Evolutionary conservation across 192 early-diverging fungal genomes (phyloP).

Genomic region (Bifiguratus adelaidae): DNA sequence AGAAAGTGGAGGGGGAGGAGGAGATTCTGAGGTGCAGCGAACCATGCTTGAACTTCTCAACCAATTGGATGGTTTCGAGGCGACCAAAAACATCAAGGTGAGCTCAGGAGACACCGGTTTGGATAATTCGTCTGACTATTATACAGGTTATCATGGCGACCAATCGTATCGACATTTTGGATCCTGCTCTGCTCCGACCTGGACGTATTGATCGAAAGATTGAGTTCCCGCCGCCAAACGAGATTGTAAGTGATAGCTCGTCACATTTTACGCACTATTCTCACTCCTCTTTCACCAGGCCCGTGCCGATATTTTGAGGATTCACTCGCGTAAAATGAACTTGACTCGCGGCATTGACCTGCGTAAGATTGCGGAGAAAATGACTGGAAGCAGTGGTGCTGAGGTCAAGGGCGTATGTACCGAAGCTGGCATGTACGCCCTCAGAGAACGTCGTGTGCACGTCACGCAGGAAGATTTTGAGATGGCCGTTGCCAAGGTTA

Average conservation of each 20-base stretch:
- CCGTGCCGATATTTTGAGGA: slow-evolving; percentile 80
- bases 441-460: slow-evolving; percentile 93
- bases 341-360: slow-evolving; percentile 83
- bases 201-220: slow-evolving; percentile 89
- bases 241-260: slow-evolving; percentile 28
- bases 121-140: background rate
- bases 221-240: slow-evolving; percentile 83
- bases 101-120: background rate
- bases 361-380: slow-evolving; percentile 81
- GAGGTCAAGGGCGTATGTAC: slow-evolving; percentile 86
- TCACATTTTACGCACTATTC: background rate
- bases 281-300: slow-evolving; percentile 23
- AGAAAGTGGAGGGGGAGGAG: slow-evolving; percentile 63
- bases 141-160: slow-evolving; percentile 72
- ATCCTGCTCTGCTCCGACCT: slow-evolving; percentile 77
- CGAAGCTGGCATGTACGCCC: slow-evolving; percentile 84
- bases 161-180: slow-evolving; percentile 85
- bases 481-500: slow-evolving; percentile 97
- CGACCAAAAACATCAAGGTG: slow-evolving; percentile 87
- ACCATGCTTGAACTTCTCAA: slow-evolving; percentile 88
- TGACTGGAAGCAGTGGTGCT: slow-evolving; percentile 78
- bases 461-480: slow-evolving; percentile 99
- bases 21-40: slow-evolving; percentile 84
- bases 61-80: slow-evolving; percentile 84
- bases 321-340: slow-evolving; percentile 89